Percentiles rank a stretch among this genome's conserved stretches.
Conservation (phyloP, 169 alveolate species). For the Theileria parva region DNA sequence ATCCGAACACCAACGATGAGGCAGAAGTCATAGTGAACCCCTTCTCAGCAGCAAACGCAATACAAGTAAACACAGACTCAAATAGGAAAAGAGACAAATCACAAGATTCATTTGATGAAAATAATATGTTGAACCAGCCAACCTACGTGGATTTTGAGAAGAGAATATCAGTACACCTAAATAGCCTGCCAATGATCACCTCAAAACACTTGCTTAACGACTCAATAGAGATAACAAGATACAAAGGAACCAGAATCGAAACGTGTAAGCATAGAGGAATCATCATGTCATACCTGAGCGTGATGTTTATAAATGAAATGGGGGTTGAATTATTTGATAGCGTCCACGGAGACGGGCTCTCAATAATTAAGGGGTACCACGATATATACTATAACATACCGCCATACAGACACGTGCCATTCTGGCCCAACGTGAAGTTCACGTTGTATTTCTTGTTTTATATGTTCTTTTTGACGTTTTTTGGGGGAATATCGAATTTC, state of each 20-base stretch:
- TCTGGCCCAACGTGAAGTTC: constrained; percentile 41
- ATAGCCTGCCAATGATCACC: constrained; percentile 46
- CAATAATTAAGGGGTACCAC: constrained; percentile 36
- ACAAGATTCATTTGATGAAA: background rate
- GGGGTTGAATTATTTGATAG: constrained; percentile 16
- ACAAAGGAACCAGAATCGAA: constrained; percentile 43
- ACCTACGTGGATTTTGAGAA: constrained; percentile 5
- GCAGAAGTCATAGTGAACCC: constrained; percentile 10
- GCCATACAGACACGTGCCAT: constrained; percentile 50
- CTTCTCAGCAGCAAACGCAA: constrained; percentile 20
- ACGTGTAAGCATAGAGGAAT: constrained; percentile 56
- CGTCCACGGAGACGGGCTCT: constrained; percentile 23
- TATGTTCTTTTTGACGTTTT: constrained; percentile 34
- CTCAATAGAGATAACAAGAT: constrained; percentile 22
- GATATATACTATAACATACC: constrained; percentile 52
- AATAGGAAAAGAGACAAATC: background rate
- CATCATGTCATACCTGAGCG: constrained; percentile 42
- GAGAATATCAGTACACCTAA: constrained; percentile 21
- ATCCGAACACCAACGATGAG: background rate
- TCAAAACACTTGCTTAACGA: constrained; percentile 44
- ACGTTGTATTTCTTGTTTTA: constrained; percentile 40
- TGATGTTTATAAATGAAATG: constrained; percentile 39
- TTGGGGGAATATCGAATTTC: constrained; percentile 50
- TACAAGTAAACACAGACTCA: background rate
- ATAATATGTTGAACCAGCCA: background rate